These are phyloP conservation scores for Myriosclerotinia scirpicola DNA, from an alignment of 2,329 filamentous ascomycete genomes.

Conservation along the genomic window DNA sequence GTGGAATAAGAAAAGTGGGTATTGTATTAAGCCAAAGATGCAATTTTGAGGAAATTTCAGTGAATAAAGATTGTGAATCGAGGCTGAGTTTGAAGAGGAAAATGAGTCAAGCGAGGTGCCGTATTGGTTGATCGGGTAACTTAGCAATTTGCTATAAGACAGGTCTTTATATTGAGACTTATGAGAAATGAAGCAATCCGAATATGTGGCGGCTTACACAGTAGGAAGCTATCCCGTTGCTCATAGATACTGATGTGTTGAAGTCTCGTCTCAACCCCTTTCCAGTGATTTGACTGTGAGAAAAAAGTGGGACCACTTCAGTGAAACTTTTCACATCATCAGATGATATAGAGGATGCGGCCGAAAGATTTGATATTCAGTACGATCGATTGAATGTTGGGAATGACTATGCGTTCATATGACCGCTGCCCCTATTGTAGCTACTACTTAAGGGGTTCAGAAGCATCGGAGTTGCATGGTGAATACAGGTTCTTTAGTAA, in stretches of 20 bases:
- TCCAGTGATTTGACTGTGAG: neutral
- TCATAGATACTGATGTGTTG: neutral
- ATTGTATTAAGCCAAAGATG: slow-evolving; percentile 13
- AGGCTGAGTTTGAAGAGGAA: slow-evolving; percentile 1
- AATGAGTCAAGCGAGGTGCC: slow-evolving; percentile 6
- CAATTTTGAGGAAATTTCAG: neutral
- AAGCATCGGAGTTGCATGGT: neutral
- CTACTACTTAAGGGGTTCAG: neutral
- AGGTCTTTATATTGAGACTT: neutral
- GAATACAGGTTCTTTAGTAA: neutral
- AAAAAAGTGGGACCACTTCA: neutral
- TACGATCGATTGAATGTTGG: neutral
- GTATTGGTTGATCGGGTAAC: neutral
- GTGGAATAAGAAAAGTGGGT: slow-evolving; percentile 3
- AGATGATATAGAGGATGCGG: neutral
- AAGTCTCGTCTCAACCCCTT: slow-evolving; percentile 17
- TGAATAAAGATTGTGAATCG: slow-evolving; percentile 12
- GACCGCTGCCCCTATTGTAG: neutral
- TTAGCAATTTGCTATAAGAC: neutral
- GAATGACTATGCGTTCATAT: neutral
- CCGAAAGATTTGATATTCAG: neutral
- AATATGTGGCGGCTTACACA: neutral
- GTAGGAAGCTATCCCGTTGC: neutral
- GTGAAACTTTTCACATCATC: neutral
- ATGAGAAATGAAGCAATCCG: neutral